phyloP scores from a whole-genome alignment of 805 yeast species.

The Saccharomycopsis amapae region DNA sequence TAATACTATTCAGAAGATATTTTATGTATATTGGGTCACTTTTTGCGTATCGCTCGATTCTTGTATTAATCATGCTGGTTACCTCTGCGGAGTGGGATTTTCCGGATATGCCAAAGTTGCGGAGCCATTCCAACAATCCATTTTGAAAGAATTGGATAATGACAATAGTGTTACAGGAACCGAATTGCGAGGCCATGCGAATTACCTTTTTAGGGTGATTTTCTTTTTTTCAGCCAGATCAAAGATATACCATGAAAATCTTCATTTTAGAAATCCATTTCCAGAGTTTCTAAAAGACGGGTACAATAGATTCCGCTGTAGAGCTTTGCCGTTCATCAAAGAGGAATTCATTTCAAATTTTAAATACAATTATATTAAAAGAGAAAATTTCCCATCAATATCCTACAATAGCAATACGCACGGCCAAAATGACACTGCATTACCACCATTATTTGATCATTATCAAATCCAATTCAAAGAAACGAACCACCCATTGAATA shows the following conservation, averaged over 20 bases:
- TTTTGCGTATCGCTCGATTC: conserved; percentile 2
- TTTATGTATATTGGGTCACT: conserved; percentile 13
- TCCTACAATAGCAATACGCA: not conserved
- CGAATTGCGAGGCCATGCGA: conserved; percentile 10
- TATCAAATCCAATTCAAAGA: conserved; percentile 14
- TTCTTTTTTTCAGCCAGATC: conserved; percentile 10
- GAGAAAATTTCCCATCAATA: conserved; percentile 14
- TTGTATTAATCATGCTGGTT: conserved; percentile 7
- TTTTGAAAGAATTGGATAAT: conserved; percentile 7
- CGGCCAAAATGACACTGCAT: not conserved
- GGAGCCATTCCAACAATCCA: conserved; percentile 1
- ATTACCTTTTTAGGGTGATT: conserved; percentile 9
- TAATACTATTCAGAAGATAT: conserved; percentile 4
- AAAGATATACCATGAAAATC: conserved; percentile 14
- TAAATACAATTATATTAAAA: conserved; percentile 3
- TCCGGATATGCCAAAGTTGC: conserved; percentile 9
- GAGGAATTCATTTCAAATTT: conserved; percentile 11
- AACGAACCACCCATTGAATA: conserved; percentile 13
- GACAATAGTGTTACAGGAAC: not conserved
- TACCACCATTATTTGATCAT: conserved; percentile 3
- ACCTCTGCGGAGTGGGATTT: conserved; percentile 15
- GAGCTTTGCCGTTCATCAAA: conserved; percentile 8
- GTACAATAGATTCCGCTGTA: conserved; percentile 6
- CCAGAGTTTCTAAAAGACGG: conserved; percentile 11
- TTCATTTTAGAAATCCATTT: conserved; percentile 16